Evolutionary conservation across 306 rosid genomes (phyloP).

Genomic region (Cyclanthera cordifolia): DNA sequence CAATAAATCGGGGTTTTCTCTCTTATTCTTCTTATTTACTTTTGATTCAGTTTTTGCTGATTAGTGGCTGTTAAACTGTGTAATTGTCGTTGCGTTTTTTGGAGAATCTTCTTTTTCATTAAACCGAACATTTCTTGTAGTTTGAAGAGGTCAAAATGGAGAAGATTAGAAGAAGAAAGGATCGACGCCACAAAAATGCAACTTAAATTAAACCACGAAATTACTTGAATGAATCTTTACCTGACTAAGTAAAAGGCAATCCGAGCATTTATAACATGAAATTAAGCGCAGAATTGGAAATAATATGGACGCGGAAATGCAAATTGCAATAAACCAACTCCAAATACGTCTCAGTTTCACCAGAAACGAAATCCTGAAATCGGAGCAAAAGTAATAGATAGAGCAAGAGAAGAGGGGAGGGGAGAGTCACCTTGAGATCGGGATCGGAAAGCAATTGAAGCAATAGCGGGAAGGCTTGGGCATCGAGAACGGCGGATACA

Average conservation of each 20-base stretch:
- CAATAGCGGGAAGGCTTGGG: conserved; percentile 57
- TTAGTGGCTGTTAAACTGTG: not conserved
- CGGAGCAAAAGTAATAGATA: not conserved
- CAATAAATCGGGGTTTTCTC: too few relatives aligned
- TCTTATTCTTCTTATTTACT: not conserved
- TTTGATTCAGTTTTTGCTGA: not conserved
- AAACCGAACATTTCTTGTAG: too few relatives aligned
- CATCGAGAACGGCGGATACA: conserved; percentile 69
- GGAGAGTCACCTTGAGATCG: conserved; percentile 50
- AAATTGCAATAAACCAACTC: not conserved
- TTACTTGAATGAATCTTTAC: not conserved
- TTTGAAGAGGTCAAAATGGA: not conserved
- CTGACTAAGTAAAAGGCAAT: not conserved
- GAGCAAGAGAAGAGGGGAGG: not conserved
- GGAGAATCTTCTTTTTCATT: too few relatives aligned
- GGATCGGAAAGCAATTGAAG: conserved; percentile 46
- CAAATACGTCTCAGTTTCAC: not conserved
- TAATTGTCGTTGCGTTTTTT: not conserved
- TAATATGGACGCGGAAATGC: not conserved
- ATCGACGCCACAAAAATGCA: not conserved
- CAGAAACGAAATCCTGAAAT: not conserved
- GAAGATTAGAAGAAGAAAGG: not conserved
- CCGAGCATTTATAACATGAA: not conserved
- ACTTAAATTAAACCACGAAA: not conserved
- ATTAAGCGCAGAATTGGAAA: not conserved